These are phyloP conservation scores for Gautieria morchelliformis DNA, from an alignment of 768 basidiomycete genomes.

Conservation along the genomic window DNA sequence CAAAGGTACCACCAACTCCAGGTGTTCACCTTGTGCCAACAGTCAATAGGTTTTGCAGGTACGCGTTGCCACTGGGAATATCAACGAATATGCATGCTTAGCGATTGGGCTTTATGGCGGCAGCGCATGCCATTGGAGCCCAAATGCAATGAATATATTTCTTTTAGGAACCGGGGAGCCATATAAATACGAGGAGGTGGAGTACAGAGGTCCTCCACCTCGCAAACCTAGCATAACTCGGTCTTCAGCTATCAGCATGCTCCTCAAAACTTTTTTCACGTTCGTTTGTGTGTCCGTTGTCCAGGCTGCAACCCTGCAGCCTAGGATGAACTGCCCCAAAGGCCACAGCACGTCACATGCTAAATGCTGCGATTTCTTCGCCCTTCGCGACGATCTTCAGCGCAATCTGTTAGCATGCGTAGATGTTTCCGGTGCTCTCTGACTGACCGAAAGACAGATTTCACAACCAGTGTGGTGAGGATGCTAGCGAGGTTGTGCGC, in stretches of 20 bases:
- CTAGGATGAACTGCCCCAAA: neutral
- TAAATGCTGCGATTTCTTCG: constrained; percentile 6
- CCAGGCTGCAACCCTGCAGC: constrained; percentile 3
- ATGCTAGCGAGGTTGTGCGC: constrained; percentile 19
- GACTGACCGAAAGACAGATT: neutral
- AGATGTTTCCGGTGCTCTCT: neutral
- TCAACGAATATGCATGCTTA: too few species aligned
- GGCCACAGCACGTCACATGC: constrained; percentile 1
- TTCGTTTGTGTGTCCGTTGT: neutral
- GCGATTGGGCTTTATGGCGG: too few species aligned
- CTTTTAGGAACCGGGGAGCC: too few species aligned
- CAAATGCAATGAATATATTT: too few species aligned
- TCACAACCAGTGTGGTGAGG: constrained; percentile 22
- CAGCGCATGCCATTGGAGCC: too few species aligned
- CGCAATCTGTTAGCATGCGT: neutral
- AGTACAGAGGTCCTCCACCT: neutral
- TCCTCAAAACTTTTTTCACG: neutral
- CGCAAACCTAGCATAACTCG: neutral
- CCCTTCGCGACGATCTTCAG: constrained; percentile 7
- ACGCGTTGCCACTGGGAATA: too few species aligned
- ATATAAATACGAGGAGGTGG: neutral
- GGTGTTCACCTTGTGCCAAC: too few species aligned
- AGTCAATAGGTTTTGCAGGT: too few species aligned
- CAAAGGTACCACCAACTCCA: too few species aligned
- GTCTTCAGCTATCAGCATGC: neutral